Percentiles rank a stretch among this genome's conserved stretches.
Evolutionary conservation across 2,329 filamentous ascomycete species (phyloP).

Genomic region (Sphaerulina populicola): DNA sequence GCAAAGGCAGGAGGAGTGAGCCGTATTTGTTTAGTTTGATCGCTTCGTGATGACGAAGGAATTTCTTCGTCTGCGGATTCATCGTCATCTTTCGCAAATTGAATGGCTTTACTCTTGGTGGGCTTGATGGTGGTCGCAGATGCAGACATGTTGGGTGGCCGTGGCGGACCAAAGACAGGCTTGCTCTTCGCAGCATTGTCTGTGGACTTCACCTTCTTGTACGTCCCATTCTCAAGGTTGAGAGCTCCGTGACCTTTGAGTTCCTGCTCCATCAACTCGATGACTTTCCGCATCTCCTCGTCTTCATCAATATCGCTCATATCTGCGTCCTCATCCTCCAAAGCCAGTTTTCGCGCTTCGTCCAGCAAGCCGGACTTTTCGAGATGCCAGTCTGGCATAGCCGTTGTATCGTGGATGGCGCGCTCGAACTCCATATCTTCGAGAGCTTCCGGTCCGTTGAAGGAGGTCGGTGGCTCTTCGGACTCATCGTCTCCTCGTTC

Average conservation of each 20-base stretch:
- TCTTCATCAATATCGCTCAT: conserved; percentile 43
- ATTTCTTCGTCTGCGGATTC: conserved; percentile 35
- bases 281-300: conserved; percentile 56
- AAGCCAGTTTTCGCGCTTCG: conserved; percentile 33
- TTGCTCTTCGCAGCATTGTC: conserved; percentile 21
- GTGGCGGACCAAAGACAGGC: conserved; percentile 27
- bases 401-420: conserved; percentile 93
- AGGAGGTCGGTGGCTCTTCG: conserved; percentile 31
- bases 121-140: not conserved
- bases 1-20: conserved; percentile 5
- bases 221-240: conserved; percentile 34
- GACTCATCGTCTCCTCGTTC: conserved; percentile 32
- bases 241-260: conserved; percentile 61
- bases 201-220: conserved; percentile 27
- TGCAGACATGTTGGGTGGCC: conserved; percentile 24
- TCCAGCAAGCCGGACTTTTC: conserved; percentile 30
- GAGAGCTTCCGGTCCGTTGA: conserved; percentile 62
- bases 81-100: conserved; percentile 26
- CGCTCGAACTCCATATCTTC: conserved; percentile 75
- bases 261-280: conserved; percentile 64
- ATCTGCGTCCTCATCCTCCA: conserved; percentile 38
- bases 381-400: conserved; percentile 45
- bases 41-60: conserved; percentile 20
- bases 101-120: conserved; percentile 7
- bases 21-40: not conserved